Conservation (phyloP, 2,329 filamentous ascomycete species). For the Capronia americana region DNA sequence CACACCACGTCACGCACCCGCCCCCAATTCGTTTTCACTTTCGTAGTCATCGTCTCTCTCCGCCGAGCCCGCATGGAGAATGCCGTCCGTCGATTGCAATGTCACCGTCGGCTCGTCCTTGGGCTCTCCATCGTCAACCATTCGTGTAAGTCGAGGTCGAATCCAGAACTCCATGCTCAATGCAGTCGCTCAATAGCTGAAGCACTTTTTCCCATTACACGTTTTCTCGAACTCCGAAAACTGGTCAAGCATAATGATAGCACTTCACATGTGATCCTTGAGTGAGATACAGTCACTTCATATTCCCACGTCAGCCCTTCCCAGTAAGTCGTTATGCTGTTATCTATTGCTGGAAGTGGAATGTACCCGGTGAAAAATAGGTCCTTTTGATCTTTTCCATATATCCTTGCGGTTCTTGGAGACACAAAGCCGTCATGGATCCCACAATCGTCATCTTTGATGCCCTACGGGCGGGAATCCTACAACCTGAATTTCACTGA, state of each 20-base stretch:
- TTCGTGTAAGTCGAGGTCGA: neutral
- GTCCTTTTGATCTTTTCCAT: neutral
- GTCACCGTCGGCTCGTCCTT: neutral
- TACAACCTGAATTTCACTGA: slow-evolving; percentile 2
- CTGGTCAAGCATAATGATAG: slow-evolving; percentile 5
- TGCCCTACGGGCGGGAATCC: neutral
- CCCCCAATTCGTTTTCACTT: neutral
- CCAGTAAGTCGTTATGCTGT: neutral
- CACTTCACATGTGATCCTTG: neutral
- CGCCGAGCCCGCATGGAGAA: neutral
- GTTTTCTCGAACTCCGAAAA: neutral
- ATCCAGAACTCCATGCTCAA: slow-evolving; percentile 4
- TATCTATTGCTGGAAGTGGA: neutral
- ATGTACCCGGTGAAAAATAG: neutral
- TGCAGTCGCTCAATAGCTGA: neutral
- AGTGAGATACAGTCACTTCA: neutral
- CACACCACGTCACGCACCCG: neutral
- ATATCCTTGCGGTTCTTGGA: neutral
- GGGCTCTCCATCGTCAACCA: neutral
- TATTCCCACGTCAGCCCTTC: neutral
- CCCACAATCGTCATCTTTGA: neutral
- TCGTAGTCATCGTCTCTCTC: neutral
- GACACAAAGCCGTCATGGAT: neutral
- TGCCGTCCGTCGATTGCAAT: neutral
- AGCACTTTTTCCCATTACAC: slow-evolving; percentile 6